A percentile compares a stretch with the other conserved stretches of the same genome.
Evolutionary conservation across 805 yeast species (phyloP).

Genomic region (Lipomyces orientalis): DNA sequence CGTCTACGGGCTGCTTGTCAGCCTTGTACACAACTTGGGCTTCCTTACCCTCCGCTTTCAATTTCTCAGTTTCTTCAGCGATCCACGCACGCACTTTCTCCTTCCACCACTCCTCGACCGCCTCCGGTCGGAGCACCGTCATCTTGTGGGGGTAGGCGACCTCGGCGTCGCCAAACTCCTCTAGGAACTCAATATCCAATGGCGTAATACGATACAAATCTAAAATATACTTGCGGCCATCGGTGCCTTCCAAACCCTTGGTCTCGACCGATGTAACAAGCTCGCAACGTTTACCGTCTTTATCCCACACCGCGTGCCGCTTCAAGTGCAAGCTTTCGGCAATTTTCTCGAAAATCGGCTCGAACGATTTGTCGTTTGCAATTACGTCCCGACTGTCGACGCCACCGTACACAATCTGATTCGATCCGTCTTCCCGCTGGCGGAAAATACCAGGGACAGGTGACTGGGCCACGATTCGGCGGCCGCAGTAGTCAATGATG

Average conservation of each 20-base stretch:
- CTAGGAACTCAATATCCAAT: conserved; percentile 77
- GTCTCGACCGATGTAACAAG: conserved; percentile 75
- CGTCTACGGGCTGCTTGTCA: conserved; percentile 17
- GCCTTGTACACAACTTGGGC: conserved; percentile 24
- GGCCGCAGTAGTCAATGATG: conserved; percentile 89
- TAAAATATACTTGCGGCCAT: conserved; percentile 80
- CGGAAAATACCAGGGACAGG: conserved; percentile 92
- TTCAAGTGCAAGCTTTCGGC: conserved; percentile 81
- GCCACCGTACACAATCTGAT: conserved; percentile 74
- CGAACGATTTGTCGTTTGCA: conserved; percentile 59
- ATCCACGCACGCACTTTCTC: conserved; percentile 62
- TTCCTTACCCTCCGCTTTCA: conserved; percentile 50
- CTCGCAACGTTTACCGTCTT: conserved; percentile 53
- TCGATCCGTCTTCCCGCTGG: conserved; percentile 47
- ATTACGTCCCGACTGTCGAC: conserved; percentile 64
- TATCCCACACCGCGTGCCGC: conserved; percentile 61
- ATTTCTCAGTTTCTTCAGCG: conserved; percentile 57
- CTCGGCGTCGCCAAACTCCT: conserved; percentile 52
- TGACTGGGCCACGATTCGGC: conserved; percentile 86
- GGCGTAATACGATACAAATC: conserved; percentile 88
- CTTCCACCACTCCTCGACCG: conserved; percentile 89
- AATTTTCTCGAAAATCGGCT: conserved; percentile 60
- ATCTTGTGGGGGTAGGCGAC: conserved; percentile 79
- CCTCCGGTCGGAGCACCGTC: conserved; percentile 80
- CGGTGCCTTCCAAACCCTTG: conserved; percentile 86